Evolutionary conservation across 371 early-diverging fungal species (phyloP).

Genomic region (Mortierella sp.): DNA sequence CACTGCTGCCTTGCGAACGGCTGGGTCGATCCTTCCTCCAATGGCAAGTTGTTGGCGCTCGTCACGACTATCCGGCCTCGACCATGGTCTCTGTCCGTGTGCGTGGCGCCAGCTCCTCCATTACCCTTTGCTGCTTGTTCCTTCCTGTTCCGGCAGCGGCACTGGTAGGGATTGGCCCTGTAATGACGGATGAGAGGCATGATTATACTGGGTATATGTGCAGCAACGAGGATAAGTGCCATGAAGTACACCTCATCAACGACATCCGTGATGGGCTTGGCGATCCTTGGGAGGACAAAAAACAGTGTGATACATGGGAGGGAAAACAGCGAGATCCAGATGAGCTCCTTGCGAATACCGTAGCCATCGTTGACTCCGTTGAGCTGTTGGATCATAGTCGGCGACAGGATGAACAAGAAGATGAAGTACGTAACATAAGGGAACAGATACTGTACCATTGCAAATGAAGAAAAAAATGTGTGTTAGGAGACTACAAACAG

Average conservation of each 20-base stretch:
- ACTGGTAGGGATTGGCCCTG: conserved; percentile 14
- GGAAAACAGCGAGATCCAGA: conserved; percentile 26
- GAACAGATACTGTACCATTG: conserved; percentile 20
- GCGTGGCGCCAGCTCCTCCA: neutral
- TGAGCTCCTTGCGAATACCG: conserved; percentile 53
- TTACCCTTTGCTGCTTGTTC: neutral
- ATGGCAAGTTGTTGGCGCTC: neutral
- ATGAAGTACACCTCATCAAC: conserved; percentile 43
- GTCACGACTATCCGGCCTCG: neutral
- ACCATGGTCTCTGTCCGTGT: neutral
- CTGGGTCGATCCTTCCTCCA: neutral
- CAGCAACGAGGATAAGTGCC: conserved; percentile 27
- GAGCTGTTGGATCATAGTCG: conserved; percentile 38
- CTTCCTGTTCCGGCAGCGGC: conserved; percentile 10
- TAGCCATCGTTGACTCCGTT: conserved; percentile 44
- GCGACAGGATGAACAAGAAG: conserved; percentile 45
- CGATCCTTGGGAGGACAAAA: conserved; percentile 25
- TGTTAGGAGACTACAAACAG: neutral
- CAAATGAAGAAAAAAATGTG: neutral
- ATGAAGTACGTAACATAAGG: conserved; percentile 20
- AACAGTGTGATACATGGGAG: conserved; percentile 22
- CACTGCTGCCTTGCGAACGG: neutral
- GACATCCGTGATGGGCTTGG: conserved; percentile 12
- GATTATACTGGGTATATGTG: conserved; percentile 33
- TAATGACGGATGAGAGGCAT: conserved; percentile 37